Conservation (phyloP, 257 asterid genomes). For the Solanum raphanifolium region DNA sequence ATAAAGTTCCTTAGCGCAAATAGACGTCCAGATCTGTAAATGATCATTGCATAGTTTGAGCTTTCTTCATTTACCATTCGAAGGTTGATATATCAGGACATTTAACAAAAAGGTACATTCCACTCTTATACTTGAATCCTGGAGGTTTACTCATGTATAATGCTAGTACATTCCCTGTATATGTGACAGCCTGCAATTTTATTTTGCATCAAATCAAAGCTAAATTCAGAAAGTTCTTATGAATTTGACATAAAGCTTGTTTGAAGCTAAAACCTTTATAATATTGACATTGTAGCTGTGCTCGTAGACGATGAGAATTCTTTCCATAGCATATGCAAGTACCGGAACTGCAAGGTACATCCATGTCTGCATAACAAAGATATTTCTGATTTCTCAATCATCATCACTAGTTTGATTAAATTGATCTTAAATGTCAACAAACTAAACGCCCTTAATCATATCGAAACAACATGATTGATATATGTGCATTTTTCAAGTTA, state of each 20-base stretch:
- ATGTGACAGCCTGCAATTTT: slow-evolving; percentile 65
- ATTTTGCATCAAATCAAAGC: background rate
- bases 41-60: background rate
- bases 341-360: slow-evolving; percentile 68
- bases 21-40: background rate
- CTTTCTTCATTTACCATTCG: slow-evolving; percentile 47
- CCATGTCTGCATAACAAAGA: slow-evolving; percentile 56
- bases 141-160: slow-evolving; percentile 74
- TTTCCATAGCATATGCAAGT: slow-evolving; percentile 47
- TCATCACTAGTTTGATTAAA: background rate
- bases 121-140: slow-evolving; percentile 87
- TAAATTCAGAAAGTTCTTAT: background rate
- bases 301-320: slow-evolving; percentile 54
- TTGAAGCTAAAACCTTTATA: slow-evolving; percentile 37
- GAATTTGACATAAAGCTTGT: background rate
- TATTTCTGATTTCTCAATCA: background rate
- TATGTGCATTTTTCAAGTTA: background rate
- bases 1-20: background rate
- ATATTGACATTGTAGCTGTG: slow-evolving; percentile 42
- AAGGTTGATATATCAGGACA: slow-evolving; percentile 69
- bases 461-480: background rate
- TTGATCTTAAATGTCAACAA: background rate
- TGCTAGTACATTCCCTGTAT: slow-evolving; percentile 82
- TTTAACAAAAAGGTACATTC: slow-evolving; percentile 89
- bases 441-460: background rate